Base-by-base conservation (phyloP, 306 rosid species). In the Glycine latifolia region DNA sequence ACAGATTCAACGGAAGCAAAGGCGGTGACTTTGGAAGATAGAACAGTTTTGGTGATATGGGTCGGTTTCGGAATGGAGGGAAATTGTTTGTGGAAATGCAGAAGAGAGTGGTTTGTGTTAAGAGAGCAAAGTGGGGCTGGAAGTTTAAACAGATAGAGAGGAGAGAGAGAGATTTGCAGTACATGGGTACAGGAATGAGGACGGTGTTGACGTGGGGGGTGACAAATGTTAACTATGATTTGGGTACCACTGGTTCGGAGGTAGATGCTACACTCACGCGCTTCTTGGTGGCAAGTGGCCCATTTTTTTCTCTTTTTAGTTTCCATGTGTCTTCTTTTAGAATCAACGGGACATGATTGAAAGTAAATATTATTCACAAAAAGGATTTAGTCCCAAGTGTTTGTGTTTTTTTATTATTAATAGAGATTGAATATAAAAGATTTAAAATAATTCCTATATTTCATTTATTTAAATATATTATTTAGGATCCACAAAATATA, bases 181-280 rank as follows among this genome's bases (percentile, higher is more conserved):
- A 49, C 75, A 16, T 69, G 6, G 68, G 67, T 46, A 67, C 54
- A 82, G 4, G 4, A 10, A 73, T 2, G 15, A 82, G 68, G 75
- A 74, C 5, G 70, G 16, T 43, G 74, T 65, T 53, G 74, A 73
- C 73, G 74, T 62, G 35, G 37, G 46, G 11, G 17, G 71, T 58
- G 76, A 33, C 78, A 56, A 56, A 55, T 75, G 76, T 52, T 17
- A 41, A 7, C 12, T 43, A 47, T 56, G 62, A 44, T 80, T 65
- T 37, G 12, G 70, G 26, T 35, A 54, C 76, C 81, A 49, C 73
- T 75, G 73, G 2, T 67, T 72, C 56, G 0, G 0, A 12, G 60
- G 69, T 6, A 58, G 11, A 10, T 44, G 79, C 50, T 65, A 55
- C 14, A 31, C 46, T 67, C 77, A 73, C 80, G 87, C 80, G 83